Conservation (phyloP, 1,284 basidiomycete species). For the Psilocybe mexicana region DNA sequence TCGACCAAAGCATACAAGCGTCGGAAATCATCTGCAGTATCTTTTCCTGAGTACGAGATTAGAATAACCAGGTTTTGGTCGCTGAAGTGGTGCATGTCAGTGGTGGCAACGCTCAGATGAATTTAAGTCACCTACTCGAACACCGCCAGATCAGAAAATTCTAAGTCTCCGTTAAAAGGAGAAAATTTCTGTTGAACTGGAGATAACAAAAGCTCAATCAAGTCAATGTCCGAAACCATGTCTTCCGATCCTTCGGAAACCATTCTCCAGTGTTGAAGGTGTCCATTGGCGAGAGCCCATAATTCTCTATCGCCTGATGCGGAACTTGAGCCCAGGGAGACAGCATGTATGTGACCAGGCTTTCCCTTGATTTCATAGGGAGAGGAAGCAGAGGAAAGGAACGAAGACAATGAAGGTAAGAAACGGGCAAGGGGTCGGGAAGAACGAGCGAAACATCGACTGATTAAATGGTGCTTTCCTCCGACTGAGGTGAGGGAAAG, state of each 20-base stretch:
- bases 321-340: slow-evolving; percentile 49
- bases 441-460: slow-evolving; percentile 56
- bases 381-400: slow-evolving; percentile 42
- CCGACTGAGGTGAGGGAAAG: slow-evolving; percentile 64
- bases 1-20: slow-evolving; percentile 66
- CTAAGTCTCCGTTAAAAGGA: slow-evolving; percentile 58
- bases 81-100: slow-evolving; percentile 30
- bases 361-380: slow-evolving; percentile 26
- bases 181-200: slow-evolving; percentile 21
- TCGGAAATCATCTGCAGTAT: slow-evolving; percentile 47
- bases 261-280: slow-evolving; percentile 68
- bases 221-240: slow-evolving; percentile 52
- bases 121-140: slow-evolving; percentile 47
- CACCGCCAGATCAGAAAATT: slow-evolving; percentile 67
- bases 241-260: slow-evolving; percentile 69
- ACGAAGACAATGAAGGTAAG: slow-evolving; percentile 59
- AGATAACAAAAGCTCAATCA: slow-evolving; percentile 40
- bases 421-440: slow-evolving; percentile 58
- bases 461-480: slow-evolving; percentile 62
- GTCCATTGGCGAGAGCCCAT: slow-evolving; percentile 67
- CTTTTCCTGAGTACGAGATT: slow-evolving; percentile 64
- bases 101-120: slow-evolving; percentile 1
- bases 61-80: slow-evolving; percentile 57
- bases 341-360: slow-evolving; percentile 58
- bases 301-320: slow-evolving; percentile 48